A percentile compares a stretch with the other conserved stretches of the same genome.
Evolutionary conservation across 1,284 basidiomycete species (phyloP).

Genomic region (Mycena citricolor): DNA sequence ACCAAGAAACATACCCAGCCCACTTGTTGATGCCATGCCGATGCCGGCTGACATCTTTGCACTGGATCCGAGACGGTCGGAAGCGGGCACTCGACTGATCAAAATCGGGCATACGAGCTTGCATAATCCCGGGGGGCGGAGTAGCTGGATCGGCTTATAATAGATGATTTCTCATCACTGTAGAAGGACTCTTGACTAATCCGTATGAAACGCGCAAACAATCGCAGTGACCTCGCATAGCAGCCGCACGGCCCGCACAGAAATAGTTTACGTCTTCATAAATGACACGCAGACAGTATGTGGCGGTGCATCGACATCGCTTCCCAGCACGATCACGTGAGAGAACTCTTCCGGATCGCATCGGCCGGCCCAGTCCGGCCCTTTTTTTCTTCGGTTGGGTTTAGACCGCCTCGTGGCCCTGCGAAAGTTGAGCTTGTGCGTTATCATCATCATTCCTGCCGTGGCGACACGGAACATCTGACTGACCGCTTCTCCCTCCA

Average conservation of each 20-base stretch:
- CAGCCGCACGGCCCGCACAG: no score
- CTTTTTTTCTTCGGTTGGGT: not conserved
- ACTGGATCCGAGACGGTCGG: conserved; percentile 15
- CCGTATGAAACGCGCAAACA: no score
- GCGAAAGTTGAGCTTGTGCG: conserved; percentile 4
- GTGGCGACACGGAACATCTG: no score
- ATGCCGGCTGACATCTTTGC: conserved; percentile 29
- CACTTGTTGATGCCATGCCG: conserved; percentile 62
- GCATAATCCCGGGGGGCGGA: conserved; percentile 87
- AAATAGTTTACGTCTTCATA: no score
- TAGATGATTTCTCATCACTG: not conserved
- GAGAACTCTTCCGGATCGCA: not conserved
- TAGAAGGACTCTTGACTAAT: conserved; percentile 8
- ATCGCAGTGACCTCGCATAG: no score
- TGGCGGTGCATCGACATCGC: no score
- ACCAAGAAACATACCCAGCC: conserved; percentile 42
- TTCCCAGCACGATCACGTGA: conserved; percentile 12
- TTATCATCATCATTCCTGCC: conserved; percentile 11
- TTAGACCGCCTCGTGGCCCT: conserved; percentile 6
- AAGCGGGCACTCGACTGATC: conserved; percentile 40
- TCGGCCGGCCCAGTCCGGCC: no score
- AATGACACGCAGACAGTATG: no score
- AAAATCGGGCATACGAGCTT: conserved; percentile 93
- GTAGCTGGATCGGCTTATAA: conserved; percentile 88
- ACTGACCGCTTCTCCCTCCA: no score